Evolutionary conservation across 768 basidiomycete species (phyloP).

Genomic region (Termitomyces sp.): DNA sequence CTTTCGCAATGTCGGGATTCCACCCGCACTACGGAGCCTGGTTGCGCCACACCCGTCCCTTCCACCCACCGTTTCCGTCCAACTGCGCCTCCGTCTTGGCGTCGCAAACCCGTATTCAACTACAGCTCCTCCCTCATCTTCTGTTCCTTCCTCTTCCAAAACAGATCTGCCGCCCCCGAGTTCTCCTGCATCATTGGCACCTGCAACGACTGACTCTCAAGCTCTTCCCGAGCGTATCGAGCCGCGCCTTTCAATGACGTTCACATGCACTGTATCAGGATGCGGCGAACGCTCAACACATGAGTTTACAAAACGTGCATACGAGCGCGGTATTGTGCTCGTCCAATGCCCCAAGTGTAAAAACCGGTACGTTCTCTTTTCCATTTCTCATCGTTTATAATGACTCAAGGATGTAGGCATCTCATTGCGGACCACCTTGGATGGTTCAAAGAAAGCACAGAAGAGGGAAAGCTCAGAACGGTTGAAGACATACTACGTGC

Average conservation of each 20-base stretch:
- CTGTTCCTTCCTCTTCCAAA: neutral
- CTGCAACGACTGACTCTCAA: constrained; percentile 19
- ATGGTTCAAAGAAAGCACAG: constrained; percentile 85
- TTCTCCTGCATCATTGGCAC: neutral
- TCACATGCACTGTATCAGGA: constrained; percentile 76
- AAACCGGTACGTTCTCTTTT: constrained; percentile 55
- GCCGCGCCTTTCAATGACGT: constrained; percentile 69
- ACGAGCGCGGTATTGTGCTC: constrained; percentile 85
- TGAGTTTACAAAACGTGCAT: constrained; percentile 79
- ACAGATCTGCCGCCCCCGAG: neutral
- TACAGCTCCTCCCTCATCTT: neutral
- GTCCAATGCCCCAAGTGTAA: constrained; percentile 90
- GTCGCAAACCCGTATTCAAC: constrained; percentile 11
- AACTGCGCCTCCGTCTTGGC: constrained; percentile 29
- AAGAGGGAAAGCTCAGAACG: constrained; percentile 67
- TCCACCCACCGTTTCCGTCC: constrained; percentile 27
- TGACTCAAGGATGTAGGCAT: constrained; percentile 43
- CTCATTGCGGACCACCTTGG: constrained; percentile 87
- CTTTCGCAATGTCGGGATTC: constrained; percentile 38
- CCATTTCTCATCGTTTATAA: neutral
- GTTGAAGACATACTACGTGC: constrained; percentile 78
- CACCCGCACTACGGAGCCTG: constrained; percentile 38
- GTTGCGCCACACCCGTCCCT: constrained; percentile 30
- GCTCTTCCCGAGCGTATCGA: constrained; percentile 38
- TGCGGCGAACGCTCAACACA: constrained; percentile 82